Conservation (phyloP, 768 basidiomycete genomes). For the Sporobolomyces phaffii region DNA sequence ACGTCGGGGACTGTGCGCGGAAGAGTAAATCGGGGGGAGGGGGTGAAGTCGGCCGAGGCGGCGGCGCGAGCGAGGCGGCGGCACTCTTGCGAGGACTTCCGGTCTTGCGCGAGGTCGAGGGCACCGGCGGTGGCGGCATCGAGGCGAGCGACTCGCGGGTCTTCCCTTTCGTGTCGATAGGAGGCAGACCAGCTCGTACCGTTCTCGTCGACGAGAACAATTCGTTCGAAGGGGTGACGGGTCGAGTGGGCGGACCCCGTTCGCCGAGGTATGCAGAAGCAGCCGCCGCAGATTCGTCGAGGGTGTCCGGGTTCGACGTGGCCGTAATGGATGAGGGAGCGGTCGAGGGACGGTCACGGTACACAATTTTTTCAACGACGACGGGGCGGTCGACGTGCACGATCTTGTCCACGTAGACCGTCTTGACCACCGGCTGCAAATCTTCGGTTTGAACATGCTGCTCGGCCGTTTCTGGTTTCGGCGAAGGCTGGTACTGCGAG, state of each 20-base stretch:
- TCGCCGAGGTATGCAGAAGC: constrained; percentile 26
- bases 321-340: neutral
- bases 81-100: constrained; percentile 26
- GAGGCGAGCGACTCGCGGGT: neutral
- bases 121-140: constrained; percentile 27
- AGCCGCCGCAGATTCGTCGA: constrained; percentile 20
- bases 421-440: constrained; percentile 15
- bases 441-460: constrained; percentile 18
- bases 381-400: constrained; percentile 44
- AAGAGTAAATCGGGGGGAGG: constrained; percentile 87
- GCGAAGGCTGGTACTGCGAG: neutral
- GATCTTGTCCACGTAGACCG: constrained; percentile 36
- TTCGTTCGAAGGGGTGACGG: neutral
- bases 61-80: constrained; percentile 39
- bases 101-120: neutral
- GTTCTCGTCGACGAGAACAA: constrained; percentile 2
- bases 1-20: constrained; percentile 55
- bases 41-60: constrained; percentile 74
- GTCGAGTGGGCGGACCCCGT: neutral
- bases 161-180: constrained; percentile 16
- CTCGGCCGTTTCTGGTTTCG: constrained; percentile 7
- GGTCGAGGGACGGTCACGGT: constrained; percentile 44
- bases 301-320: constrained; percentile 5
- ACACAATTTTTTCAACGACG: constrained; percentile 45
- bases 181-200: neutral